Evolutionary conservation across 257 asterid genomes (phyloP).

Genomic region (Avicennia marina): DNA sequence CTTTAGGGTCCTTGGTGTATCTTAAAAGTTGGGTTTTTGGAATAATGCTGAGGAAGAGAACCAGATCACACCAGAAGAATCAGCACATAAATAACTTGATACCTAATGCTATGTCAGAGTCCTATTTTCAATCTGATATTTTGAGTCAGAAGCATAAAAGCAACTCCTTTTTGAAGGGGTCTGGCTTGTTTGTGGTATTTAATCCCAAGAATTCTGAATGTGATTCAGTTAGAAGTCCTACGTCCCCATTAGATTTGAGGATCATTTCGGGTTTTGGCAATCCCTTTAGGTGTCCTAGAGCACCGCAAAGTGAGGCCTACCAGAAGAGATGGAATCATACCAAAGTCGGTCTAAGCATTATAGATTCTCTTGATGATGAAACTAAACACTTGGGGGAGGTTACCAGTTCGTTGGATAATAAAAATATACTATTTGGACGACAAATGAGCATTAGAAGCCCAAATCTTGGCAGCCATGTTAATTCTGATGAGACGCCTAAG

Average conservation of each 20-base stretch:
- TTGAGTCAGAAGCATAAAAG: slow-evolving; percentile 50
- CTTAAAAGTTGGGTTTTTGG: slow-evolving; percentile 27
- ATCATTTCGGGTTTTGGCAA: slow-evolving; percentile 64
- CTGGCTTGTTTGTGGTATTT: slow-evolving; percentile 69
- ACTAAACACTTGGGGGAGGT: slow-evolving; percentile 33
- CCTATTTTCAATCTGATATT: slow-evolving; percentile 43
- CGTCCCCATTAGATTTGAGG: slow-evolving; percentile 84
- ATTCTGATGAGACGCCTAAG: slow-evolving; percentile 43
- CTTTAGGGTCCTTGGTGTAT: no score
- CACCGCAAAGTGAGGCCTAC: slow-evolving; percentile 32
- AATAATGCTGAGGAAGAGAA: no score
- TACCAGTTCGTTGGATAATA: slow-evolving; percentile 44
- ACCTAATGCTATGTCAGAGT: slow-evolving; percentile 50
- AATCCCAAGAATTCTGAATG: slow-evolving; percentile 58
- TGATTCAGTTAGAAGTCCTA: slow-evolving; percentile 86
- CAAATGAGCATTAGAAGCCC: slow-evolving; percentile 45
- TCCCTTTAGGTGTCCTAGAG: slow-evolving; percentile 56
- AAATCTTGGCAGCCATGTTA: slow-evolving; percentile 27
- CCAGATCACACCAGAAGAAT: no score
- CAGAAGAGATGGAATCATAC: slow-evolving; percentile 58
- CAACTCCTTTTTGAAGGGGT: slow-evolving; percentile 44
- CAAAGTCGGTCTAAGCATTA: slow-evolving; percentile 87
- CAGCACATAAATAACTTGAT: slow-evolving; percentile 44
- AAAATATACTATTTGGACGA: slow-evolving; percentile 52
- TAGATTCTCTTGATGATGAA: slow-evolving; percentile 67